Base-by-base conservation (phyloP, 2,329 filamentous ascomycete species). In the Phaeosphaeria sp. region DNA sequence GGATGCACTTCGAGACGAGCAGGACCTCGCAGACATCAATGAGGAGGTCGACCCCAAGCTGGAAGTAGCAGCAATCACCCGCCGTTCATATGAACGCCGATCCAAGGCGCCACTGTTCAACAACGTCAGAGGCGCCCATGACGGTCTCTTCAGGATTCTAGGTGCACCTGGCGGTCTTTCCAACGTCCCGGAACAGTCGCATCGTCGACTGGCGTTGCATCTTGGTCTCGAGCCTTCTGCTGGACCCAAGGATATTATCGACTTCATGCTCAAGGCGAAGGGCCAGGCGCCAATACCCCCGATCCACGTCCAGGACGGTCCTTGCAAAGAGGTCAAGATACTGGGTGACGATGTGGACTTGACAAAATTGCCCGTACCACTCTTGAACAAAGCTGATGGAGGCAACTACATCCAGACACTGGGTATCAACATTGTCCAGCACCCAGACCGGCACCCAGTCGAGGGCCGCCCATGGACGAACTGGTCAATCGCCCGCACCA, bases 71-170 rank as follows among this genome's bases (percentile, higher is more conserved):
- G 83, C 82, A 13, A 83, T 84, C 52, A 80, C 79, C 3, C 75
- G 82, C 3, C 71, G 67, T 15, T 81, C 80, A 9, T 79, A 75
- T 57, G 83, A 85, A 58, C 78, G 71, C 0, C 64, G 82, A 44
- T 78, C 77, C 54, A 82, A 81, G 50, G 82, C 83, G 1, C 82
- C 82, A 0, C 75, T 85, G 0, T 83, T 85, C 75, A 82, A 84
- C 68, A 85, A 84, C 23, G 55, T 85, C 52, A 82, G 79, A 52
- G 82, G 82, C 1, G 69, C 71, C 4, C 63, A 79, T 30, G 64
- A 82, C 41, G 82, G 82, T 9, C 70, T 85, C 0, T 84, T 73
- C 59, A 73, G 81, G 10, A 83, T 84, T 21, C 74, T 85, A 4
- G 82, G 81, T 21, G 78, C 78, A 0, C 77, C 82, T 0, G 78